These are phyloP conservation scores for Thermochaetoides thermophila DNA, from an alignment of 495 filamentous ascomycete species.

Conservation along the genomic window DNA sequence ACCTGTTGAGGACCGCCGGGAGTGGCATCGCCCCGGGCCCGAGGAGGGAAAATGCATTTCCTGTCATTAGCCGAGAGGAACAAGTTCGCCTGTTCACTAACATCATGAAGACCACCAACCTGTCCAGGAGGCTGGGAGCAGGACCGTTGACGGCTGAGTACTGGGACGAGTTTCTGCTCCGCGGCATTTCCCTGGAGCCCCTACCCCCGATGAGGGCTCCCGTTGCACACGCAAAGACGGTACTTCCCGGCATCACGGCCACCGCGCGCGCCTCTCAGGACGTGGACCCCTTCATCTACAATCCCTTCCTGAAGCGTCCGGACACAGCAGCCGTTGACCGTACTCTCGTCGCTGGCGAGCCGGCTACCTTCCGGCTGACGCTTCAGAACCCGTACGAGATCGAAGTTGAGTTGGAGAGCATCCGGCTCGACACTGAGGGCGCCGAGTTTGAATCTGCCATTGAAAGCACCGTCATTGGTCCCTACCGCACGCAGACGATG, in stretches of 20 bases:
- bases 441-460: constrained; percentile 49
- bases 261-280: constrained; percentile 36
- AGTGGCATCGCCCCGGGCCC: constrained; percentile 59
- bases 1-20: constrained; percentile 67
- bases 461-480: constrained; percentile 54
- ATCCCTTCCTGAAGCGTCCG: constrained; percentile 62
- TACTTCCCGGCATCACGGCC: constrained; percentile 50
- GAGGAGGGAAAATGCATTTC: constrained; percentile 43
- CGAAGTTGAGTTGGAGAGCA: constrained; percentile 71
- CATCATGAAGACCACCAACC: constrained; percentile 65
- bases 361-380: constrained; percentile 58
- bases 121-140: constrained; percentile 59
- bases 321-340: constrained; percentile 42
- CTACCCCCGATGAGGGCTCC: constrained; percentile 37
- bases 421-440: constrained; percentile 60
- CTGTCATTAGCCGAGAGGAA: constrained; percentile 62
- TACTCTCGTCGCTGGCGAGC: constrained; percentile 62
- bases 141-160: constrained; percentile 61
- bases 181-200: constrained; percentile 55
- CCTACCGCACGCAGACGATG: constrained; percentile 67
- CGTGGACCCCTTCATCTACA: constrained; percentile 83
- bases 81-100: constrained; percentile 68
- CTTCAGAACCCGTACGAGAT: constrained; percentile 92
- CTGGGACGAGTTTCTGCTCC: constrained; percentile 90
- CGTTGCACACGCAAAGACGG: constrained; percentile 53